Conservation (phyloP, 1,139 yeast species). For the Taphrina betulina region DNA sequence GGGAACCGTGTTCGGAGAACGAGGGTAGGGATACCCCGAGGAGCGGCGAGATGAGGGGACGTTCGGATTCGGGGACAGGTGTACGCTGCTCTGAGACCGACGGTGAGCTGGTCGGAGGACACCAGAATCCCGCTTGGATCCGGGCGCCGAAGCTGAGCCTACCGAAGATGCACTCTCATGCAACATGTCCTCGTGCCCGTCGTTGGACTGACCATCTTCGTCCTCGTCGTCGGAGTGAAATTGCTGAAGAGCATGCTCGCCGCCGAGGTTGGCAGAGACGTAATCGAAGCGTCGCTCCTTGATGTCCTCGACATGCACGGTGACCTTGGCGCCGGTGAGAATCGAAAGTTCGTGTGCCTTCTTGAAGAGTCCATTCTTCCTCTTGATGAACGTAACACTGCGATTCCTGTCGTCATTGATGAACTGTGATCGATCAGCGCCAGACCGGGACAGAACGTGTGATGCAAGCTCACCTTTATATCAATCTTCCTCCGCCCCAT, state of each 20-base stretch:
- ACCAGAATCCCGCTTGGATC: constrained; percentile 13
- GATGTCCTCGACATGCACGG: constrained; percentile 61
- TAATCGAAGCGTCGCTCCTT: constrained; percentile 29
- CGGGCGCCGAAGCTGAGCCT: constrained; percentile 6
- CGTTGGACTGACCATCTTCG: constrained; percentile 13
- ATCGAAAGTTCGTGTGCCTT: constrained; percentile 94
- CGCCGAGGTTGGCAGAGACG: constrained; percentile 19
- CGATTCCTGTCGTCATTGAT: constrained; percentile 85
- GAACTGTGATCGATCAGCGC: constrained; percentile 7
- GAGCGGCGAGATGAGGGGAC: constrained; percentile 6
- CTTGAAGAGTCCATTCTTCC: constrained; percentile 92
- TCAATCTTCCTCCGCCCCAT: constrained; percentile 33
- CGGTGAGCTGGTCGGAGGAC: constrained; percentile 16
- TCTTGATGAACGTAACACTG: constrained; percentile 75
- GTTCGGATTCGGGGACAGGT: constrained; percentile 21
- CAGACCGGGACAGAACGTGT: background rate
- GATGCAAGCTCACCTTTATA: constrained; percentile 24
- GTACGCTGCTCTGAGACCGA: constrained; percentile 20
- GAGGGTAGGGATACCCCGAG: constrained; percentile 26
- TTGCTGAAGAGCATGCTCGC: background rate
- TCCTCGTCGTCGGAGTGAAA: constrained; percentile 29
- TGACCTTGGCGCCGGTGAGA: constrained; percentile 86
- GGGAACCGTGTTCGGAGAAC: constrained; percentile 23
- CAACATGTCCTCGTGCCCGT: constrained; percentile 1
- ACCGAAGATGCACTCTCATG: constrained; percentile 23